Evolutionary conservation across 2,329 filamentous ascomycete genomes (phyloP).

Genomic region (Fusarium austroafricanum): DNA sequence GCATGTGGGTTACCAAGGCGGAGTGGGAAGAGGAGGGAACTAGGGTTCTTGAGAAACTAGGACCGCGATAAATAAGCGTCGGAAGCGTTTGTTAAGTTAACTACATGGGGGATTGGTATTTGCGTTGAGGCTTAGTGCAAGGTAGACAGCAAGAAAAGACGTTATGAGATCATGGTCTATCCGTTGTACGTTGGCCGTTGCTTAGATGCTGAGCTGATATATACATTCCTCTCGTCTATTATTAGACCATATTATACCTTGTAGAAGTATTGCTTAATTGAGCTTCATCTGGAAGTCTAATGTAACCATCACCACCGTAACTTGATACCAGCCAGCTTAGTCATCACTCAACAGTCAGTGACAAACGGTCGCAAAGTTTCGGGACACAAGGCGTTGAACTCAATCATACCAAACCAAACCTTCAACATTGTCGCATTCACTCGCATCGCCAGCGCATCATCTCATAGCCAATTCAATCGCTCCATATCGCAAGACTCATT

Average conservation of each 20-base stretch:
- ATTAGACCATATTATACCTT: neutral
- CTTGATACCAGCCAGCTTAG: slow-evolving; percentile 25
- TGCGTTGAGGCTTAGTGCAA: slow-evolving; percentile 32
- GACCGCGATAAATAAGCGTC: slow-evolving; percentile 73
- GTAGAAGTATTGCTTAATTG: neutral
- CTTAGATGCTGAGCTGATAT: no score
- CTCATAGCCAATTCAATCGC: neutral
- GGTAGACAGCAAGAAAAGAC: slow-evolving; percentile 45
- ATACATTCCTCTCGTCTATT: no score
- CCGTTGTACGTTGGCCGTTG: no score
- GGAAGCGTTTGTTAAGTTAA: slow-evolving; percentile 28
- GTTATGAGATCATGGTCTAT: slow-evolving; percentile 12
- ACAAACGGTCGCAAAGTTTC: slow-evolving; percentile 26
- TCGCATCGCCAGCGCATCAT: slow-evolving; percentile 3
- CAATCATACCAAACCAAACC: slow-evolving; percentile 5
- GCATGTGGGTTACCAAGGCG: slow-evolving; percentile 98
- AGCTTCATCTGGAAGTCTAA: neutral
- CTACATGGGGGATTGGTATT: slow-evolving; percentile 30
- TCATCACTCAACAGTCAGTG: slow-evolving; percentile 19
- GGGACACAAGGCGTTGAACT: slow-evolving; percentile 21
- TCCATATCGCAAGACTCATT: neutral
- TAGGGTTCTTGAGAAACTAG: slow-evolving; percentile 89
- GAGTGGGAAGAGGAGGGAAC: slow-evolving; percentile 97
- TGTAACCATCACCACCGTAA: slow-evolving; percentile 19
- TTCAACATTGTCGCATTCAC: neutral